A percentile compares a stretch with the other conserved stretches of the same genome.
These are phyloP conservation scores for Talinum fruticosum DNA, from an alignment of 148 eudicot genomes.

Conservation along the genomic window DNA sequence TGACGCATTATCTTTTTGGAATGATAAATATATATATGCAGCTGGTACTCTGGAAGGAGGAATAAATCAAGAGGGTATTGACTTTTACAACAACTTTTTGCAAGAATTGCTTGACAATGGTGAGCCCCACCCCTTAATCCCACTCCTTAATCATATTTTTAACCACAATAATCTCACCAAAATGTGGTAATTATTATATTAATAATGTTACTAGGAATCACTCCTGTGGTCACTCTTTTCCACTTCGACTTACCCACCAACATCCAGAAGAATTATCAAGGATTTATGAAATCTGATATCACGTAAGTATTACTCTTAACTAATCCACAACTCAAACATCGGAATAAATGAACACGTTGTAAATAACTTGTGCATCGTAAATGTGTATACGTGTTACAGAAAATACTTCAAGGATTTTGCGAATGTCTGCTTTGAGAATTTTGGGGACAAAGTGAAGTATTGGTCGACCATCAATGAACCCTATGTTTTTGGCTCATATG, in stretches of 20 bases:
- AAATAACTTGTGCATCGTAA: too few species aligned
- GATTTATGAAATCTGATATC: constrained; percentile 21
- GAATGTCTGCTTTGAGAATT: constrained; percentile 30
- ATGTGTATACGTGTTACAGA: too few species aligned
- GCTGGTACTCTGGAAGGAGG: constrained; percentile 16
- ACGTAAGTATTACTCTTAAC: constrained; percentile 11
- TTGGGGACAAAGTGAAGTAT: constrained; percentile 33
- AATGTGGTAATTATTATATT: neutral
- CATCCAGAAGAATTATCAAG: constrained; percentile 20
- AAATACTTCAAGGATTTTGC: constrained; percentile 30
- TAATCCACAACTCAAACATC: too few species aligned
- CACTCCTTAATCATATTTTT: too few species aligned
- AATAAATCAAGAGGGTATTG: constrained; percentile 23
- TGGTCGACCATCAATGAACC: constrained; percentile 40
- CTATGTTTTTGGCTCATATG: neutral
- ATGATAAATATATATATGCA: neutral
- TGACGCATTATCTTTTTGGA: too few species aligned
- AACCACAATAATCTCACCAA: too few species aligned
- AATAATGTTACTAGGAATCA: neutral
- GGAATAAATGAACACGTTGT: neutral
- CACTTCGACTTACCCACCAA: constrained; percentile 30
- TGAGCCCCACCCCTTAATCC: neutral
- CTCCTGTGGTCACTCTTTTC: constrained; percentile 27
- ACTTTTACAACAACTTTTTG: constrained; percentile 29
- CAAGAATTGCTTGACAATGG: constrained; percentile 21